Evolutionary conservation across 371 early-diverging fungal genomes (phyloP).

Genomic region (Syncephalis plumigaleata): DNA sequence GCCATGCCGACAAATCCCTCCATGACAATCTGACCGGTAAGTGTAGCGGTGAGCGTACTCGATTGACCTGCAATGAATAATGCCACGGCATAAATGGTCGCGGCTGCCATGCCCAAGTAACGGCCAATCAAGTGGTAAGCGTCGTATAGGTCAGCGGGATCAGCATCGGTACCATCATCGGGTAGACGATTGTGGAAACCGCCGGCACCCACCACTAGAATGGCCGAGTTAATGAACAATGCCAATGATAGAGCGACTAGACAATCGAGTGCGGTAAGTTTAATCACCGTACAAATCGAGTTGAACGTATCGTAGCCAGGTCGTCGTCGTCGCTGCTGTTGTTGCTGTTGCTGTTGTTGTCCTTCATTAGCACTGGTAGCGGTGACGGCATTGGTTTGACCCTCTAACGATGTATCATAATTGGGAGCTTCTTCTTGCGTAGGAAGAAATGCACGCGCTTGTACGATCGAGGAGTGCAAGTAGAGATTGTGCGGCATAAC

Average conservation of each 20-base stretch:
- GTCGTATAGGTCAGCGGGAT: conserved; percentile 25
- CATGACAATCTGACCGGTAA: conserved; percentile 58
- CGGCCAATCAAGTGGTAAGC: conserved; percentile 34
- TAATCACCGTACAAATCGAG: conserved; percentile 34
- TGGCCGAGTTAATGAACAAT: conserved; percentile 48
- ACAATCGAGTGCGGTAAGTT: conserved; percentile 50
- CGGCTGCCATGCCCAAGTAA: conserved; percentile 31
- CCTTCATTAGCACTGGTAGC: too few species aligned
- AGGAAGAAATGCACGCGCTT: background rate
- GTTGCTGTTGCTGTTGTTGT: too few species aligned
- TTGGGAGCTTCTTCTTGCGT: too few species aligned
- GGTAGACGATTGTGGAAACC: conserved; percentile 27
- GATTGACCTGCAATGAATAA: conserved; percentile 49
- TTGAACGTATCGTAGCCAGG: background rate
- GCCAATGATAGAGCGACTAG: conserved; percentile 38
- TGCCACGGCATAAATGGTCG: conserved; percentile 47
- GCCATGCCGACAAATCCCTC: conserved; percentile 46
- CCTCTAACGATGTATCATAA: too few species aligned
- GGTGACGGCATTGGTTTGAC: too few species aligned
- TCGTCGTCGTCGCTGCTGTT: background rate
- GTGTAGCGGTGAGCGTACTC: conserved; percentile 55
- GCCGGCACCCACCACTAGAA: conserved; percentile 48
- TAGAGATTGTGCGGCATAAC: conserved; percentile 69
- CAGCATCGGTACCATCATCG: conserved; percentile 10
- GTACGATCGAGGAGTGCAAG: conserved; percentile 25